These are phyloP conservation scores for Amborella trichopoda DNA, from an alignment of 164 flowering plant genomes.

Conservation along the genomic window DNA sequence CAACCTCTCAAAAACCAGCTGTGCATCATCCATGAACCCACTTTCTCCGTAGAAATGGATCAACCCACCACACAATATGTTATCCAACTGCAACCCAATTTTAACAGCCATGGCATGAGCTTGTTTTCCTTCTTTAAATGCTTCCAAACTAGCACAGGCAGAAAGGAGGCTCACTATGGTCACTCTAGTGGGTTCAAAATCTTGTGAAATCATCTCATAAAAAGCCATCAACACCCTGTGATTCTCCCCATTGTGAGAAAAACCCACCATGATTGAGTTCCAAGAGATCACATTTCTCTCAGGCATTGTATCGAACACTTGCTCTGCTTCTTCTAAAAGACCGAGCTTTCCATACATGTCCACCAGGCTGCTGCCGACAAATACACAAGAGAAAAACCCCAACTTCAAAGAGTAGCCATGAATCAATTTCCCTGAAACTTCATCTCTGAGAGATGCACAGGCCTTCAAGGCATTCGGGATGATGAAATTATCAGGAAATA, in stretches of 20 bases:
- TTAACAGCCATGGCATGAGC: constrained; percentile 54
- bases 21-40: constrained; percentile 42
- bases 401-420: constrained; percentile 61
- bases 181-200: constrained; percentile 42
- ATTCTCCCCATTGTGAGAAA: constrained; percentile 53
- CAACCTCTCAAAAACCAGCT: constrained; percentile 35
- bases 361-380: constrained; percentile 52
- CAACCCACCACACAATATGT: constrained; percentile 51
- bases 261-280: constrained; percentile 61
- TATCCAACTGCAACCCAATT: constrained; percentile 38
- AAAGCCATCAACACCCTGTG: constrained; percentile 44
- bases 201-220: constrained; percentile 45
- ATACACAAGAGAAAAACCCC: constrained; percentile 46
- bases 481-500: constrained; percentile 54
- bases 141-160: constrained; percentile 53
- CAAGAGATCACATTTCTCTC: constrained; percentile 51
- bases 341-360: constrained; percentile 88
- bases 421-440: constrained; percentile 46
- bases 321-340: constrained; percentile 34
- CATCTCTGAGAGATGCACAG: constrained; percentile 37
- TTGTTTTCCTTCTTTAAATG: constrained; percentile 60
- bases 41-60: constrained; percentile 56
- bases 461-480: constrained; percentile 60
- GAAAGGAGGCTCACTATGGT: constrained; percentile 50
- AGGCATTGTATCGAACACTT: constrained; percentile 44